Evolutionary conservation across 1,284 basidiomycete species (phyloP).

Genomic region (Entoloma clypeatum): DNA sequence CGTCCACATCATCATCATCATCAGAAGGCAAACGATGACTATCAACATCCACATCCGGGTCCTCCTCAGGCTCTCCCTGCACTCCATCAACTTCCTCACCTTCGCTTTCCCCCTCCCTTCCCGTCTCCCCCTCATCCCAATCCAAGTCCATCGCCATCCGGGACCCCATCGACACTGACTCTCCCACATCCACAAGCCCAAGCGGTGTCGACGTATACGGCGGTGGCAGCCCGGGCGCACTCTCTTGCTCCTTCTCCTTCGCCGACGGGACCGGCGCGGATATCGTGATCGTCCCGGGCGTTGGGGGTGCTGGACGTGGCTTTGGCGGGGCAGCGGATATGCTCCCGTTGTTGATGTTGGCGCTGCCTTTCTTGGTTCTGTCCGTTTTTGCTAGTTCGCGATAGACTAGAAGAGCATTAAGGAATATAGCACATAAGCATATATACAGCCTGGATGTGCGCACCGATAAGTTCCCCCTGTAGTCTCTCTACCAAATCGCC

Average conservation of each 20-base stretch:
- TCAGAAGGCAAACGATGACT: constrained; percentile 21
- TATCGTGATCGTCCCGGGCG: neutral
- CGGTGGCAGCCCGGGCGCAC: constrained; percentile 19
- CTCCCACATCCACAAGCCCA: constrained; percentile 8
- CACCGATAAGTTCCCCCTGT: constrained; percentile 71
- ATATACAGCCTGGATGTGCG: constrained; percentile 20
- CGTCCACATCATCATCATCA: constrained; percentile 21
- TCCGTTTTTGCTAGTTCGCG: constrained; percentile 54
- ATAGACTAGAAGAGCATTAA: constrained; percentile 41
- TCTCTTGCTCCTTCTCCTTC: constrained; percentile 33
- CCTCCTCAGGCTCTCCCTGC: constrained; percentile 31
- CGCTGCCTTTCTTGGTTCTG: constrained; percentile 44
- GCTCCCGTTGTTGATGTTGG: constrained; percentile 23
- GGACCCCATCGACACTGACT: constrained; percentile 17
- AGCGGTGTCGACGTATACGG: constrained; percentile 21
- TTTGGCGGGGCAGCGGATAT: constrained; percentile 20
- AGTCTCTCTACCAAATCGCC: constrained; percentile 68
- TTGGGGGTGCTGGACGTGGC: constrained; percentile 21
- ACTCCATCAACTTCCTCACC: constrained; percentile 16
- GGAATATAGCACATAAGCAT: neutral
- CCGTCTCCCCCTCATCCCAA: constrained; percentile 27
- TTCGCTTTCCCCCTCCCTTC: constrained; percentile 30
- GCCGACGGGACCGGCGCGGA: constrained; percentile 21
- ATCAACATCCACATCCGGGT: constrained; percentile 13
- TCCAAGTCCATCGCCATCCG: constrained; percentile 19